These are phyloP conservation scores for Erodium trifolium DNA, from an alignment of 441 rosid genomes.

Conservation along the genomic window DNA sequence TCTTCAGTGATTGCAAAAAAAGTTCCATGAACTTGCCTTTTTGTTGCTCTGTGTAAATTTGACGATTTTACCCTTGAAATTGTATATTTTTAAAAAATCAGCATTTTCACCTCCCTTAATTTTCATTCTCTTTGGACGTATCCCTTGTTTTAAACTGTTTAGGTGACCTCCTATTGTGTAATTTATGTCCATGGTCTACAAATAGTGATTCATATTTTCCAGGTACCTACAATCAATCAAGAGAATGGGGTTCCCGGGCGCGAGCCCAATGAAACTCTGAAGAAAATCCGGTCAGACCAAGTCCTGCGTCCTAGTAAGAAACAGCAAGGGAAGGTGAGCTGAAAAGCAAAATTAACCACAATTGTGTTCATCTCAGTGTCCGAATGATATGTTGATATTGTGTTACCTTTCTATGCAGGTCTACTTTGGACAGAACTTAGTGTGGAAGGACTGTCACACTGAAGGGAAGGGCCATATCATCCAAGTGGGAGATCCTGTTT, in stretches of 20 bases:
- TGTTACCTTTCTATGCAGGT: constrained; percentile 37
- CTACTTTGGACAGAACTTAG: constrained; percentile 71
- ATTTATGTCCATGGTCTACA: not conserved
- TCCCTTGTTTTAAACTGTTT: not conserved
- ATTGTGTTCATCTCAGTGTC: not conserved
- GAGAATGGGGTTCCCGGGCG: constrained; percentile 47
- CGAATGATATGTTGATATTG: not conserved
- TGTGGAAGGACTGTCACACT: constrained; percentile 41
- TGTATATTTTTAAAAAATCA: too few relatives aligned
- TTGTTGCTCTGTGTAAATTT: too few relatives aligned
- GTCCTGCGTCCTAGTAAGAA: constrained; percentile 55
- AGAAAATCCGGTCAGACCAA: constrained; percentile 50
- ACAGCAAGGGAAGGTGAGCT: constrained; percentile 53
- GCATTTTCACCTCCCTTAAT: too few relatives aligned
- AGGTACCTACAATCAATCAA: constrained; percentile 70
- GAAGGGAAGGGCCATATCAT: constrained; percentile 37
- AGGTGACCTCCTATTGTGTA: not conserved
- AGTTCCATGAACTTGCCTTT: too few relatives aligned
- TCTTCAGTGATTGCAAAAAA: too few relatives aligned
- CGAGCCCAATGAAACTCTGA: constrained; percentile 63
- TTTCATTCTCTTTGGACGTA: too few relatives aligned
- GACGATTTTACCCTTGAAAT: too few relatives aligned
- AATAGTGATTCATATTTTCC: constrained; percentile 14
- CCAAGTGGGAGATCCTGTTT: constrained; percentile 61
- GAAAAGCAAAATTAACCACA: not conserved